Conservation (phyloP, 2,329 filamentous ascomycete genomes). For the Diaporthe amygdali region DNA sequence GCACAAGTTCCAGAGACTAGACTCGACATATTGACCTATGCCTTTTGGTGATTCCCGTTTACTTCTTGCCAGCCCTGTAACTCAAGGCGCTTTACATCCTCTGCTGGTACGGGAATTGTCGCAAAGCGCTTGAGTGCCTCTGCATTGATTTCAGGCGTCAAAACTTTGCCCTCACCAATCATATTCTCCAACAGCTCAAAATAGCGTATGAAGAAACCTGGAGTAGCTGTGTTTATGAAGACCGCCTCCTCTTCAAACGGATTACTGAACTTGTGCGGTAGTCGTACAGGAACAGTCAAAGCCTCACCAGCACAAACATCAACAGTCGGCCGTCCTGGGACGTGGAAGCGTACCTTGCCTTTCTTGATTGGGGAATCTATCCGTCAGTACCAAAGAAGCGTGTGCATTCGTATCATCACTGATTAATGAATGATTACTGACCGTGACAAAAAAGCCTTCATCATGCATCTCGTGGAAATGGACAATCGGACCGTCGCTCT, state of each 20-base stretch:
- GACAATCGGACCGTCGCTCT: background rate
- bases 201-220: background rate
- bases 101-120: background rate
- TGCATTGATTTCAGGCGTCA: background rate
- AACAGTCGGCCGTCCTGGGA: background rate
- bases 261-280: background rate
- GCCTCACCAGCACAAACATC: background rate
- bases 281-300: background rate
- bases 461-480: slow-evolving; percentile 1
- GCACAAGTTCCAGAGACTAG: background rate
- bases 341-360: background rate
- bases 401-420: background rate
- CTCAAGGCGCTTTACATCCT: background rate
- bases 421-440: background rate
- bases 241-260: background rate
- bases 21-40: background rate
- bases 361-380: background rate
- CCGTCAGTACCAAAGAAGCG: background rate
- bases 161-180: background rate
- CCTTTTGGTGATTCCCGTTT: background rate
- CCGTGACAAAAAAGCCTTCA: background rate
- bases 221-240: background rate
- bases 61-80: background rate
- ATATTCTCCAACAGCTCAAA: background rate
- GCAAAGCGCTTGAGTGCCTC: background rate